These are phyloP conservation scores for Rubia peregrina DNA, from an alignment of 305 asterid genomes.

Conservation along the genomic window DNA sequence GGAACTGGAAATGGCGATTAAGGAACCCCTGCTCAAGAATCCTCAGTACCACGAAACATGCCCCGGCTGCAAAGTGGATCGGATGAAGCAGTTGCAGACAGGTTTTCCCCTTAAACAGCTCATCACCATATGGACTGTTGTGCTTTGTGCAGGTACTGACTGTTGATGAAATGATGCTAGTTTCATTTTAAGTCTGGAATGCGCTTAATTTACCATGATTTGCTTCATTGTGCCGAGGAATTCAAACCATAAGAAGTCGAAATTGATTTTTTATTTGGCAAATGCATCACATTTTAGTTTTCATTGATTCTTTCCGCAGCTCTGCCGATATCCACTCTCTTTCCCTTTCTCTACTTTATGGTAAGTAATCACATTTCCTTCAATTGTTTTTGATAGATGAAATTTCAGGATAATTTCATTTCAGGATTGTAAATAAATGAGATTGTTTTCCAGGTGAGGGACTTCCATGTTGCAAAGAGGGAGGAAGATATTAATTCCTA, in stretches of 20 bases:
- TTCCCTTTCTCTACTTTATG: conserved; percentile 94
- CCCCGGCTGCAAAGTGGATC: conserved; percentile 61
- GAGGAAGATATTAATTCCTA: conserved; percentile 73
- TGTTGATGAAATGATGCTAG: not conserved
- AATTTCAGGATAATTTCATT: not conserved
- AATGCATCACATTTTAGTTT: not conserved
- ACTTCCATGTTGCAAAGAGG: conserved; percentile 57
- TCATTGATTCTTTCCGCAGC: conserved; percentile 36
- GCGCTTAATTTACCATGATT: not conserved
- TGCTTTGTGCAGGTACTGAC: conserved; percentile 42
- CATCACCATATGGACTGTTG: conserved; percentile 47
- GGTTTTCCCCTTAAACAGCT: conserved; percentile 55
- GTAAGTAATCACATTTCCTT: conserved; percentile 32
- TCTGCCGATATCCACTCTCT: conserved; percentile 80
- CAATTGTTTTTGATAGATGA: not conserved
- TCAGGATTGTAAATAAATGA: not conserved
- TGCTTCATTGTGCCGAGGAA: not conserved
- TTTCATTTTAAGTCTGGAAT: not conserved
- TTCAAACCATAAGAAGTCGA: not conserved
- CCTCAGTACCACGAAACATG: conserved; percentile 44
- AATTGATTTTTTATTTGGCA: not conserved
- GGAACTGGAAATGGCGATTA: conserved; percentile 8
- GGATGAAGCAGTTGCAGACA: conserved; percentile 25
- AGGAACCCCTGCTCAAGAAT: conserved; percentile 24
- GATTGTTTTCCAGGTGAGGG: conserved; percentile 41